Conservation (phyloP, 2,329 filamentous ascomycete species). For the Exophiala sideris region DNA sequence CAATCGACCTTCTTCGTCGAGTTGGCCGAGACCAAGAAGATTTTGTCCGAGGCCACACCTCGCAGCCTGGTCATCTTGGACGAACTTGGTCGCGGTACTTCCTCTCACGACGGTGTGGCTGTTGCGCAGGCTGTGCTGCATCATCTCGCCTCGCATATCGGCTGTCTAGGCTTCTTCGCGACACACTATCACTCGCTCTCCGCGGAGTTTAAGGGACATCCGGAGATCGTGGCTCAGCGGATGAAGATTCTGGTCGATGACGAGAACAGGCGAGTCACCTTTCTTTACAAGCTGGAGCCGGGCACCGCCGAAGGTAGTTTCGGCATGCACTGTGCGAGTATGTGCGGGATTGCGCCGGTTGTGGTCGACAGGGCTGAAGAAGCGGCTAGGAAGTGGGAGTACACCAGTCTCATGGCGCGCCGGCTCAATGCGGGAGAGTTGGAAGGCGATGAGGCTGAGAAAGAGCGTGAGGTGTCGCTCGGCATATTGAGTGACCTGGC, state of each 20-base stretch:
- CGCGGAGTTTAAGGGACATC: conserved; percentile 83
- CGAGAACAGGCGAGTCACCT: conserved; percentile 79
- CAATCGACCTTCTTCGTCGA: conserved; percentile 99
- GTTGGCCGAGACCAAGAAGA: conserved; percentile 96
- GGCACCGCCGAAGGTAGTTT: conserved; percentile 96
- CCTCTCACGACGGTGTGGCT: conserved; percentile 92
- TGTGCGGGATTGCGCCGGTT: conserved; percentile 86
- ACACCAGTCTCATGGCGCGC: conserved; percentile 85
- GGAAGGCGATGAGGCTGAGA: conserved; percentile 57
- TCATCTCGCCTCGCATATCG: conserved; percentile 87
- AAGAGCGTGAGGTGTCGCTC: conserved; percentile 31
- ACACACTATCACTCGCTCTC: conserved; percentile 96
- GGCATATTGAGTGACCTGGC: conserved; percentile 28
- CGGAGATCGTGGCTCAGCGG: conserved; percentile 77
- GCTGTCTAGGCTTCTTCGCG: conserved; percentile 92
- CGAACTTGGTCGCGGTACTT: conserved; percentile 90
- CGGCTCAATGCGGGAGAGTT: conserved; percentile 57
- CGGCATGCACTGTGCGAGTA: conserved; percentile 97
- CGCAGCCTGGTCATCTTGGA: conserved; percentile 95
- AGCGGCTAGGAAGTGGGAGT: conserved; percentile 90
- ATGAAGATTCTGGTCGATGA: conserved; percentile 97
- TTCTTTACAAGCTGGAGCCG: conserved; percentile 88
- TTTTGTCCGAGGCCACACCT: conserved; percentile 86
- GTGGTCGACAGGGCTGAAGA: conserved; percentile 84
- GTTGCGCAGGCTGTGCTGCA: conserved; percentile 97